A percentile compares a stretch with the other conserved stretches of the same genome.
These are phyloP conservation scores for Drosera capensis DNA, from an alignment of 148 eudicot species.

Conservation along the genomic window DNA sequence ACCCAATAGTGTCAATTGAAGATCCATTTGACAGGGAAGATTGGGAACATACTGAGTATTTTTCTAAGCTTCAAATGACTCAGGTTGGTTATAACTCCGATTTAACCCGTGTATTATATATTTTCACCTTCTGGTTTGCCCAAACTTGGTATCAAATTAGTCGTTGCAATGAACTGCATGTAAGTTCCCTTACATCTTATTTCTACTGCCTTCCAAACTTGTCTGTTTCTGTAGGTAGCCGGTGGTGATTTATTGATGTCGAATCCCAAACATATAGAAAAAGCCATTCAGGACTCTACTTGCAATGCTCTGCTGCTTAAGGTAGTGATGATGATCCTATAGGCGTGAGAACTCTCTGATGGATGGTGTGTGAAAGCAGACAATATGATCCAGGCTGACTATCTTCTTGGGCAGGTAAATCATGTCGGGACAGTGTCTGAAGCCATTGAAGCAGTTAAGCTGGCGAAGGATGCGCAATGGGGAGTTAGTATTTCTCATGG, in stretches of 20 bases:
- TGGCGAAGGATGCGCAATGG: slow-evolving; percentile 88
- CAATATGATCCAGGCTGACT: slow-evolving; percentile 2
- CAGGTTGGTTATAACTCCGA: slow-evolving; percentile 32
- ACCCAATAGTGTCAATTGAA: slow-evolving; percentile 84
- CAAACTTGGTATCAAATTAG: too few relatives aligned
- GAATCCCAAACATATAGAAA: slow-evolving; percentile 80
- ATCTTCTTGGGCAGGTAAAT: slow-evolving; percentile 34
- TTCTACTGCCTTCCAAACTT: background rate
- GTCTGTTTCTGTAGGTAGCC: slow-evolving; percentile 54
- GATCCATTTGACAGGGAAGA: slow-evolving; percentile 99
- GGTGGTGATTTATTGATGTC: slow-evolving; percentile 89
- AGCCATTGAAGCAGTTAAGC: slow-evolving; percentile 89
- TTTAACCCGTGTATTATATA: background rate
- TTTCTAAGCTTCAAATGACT: slow-evolving; percentile 62
- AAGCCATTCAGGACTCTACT: slow-evolving; percentile 66
- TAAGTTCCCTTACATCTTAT: too few relatives aligned
- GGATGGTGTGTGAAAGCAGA: too few relatives aligned
- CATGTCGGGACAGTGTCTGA: slow-evolving; percentile 86
- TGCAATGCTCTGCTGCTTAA: slow-evolving; percentile 89
- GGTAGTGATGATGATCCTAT: slow-evolving; percentile 58
- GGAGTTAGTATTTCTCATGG: slow-evolving; percentile 74
- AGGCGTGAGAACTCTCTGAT: too few relatives aligned
- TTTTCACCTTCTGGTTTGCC: too few relatives aligned
- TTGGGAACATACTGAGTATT: slow-evolving; percentile 70
- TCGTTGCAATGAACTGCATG: too few relatives aligned